Base-by-base conservation (phyloP, 345 rosid species). In the Populus tremula region DNA sequence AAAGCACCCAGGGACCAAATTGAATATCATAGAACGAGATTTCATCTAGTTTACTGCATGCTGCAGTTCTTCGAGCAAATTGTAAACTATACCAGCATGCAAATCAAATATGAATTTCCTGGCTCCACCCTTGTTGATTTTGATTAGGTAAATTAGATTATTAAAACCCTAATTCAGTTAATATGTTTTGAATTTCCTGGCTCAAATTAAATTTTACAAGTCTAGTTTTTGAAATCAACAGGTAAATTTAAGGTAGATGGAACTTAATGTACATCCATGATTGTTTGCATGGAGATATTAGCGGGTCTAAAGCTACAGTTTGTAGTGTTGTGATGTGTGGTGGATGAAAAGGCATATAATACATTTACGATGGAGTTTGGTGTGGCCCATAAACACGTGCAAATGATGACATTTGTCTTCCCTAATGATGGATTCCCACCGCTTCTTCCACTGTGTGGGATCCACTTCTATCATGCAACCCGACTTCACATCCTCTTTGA, bases 371-470 rank as follows among this genome's bases (percentile, higher is more conserved):
- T 59, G 64, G 64, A 59, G 64, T 59, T 10, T 59, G 27, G 64
- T 10, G 64, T 70, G 88, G 87, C 76, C 90, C 89, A 80, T 70
- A 66, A 82, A 88, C 93, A 88, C 89, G 91, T 88, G 91, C 87
- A 80, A 86, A 86, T 89, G 89, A 89, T 88, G 85, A 53, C 82
- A 75, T 36, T 56, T 81, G 87, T 89, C 83, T 82, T 85, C 39
- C 72, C 73, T 80, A 85, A 89, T 86, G 89, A 89, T 89, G 88
- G 82, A 81, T 83, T 88, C 82, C 85, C 91, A 89, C 91, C 91
- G 90, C 76, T 86, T 84, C 85, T 73, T 85, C 89, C 93, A 88
- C 91, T 83, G 88, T 83, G 87, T 86, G 88, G 92, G 90, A 31
- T 72, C 87, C 87, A 82, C 86, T 75, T 39, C 39, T 73, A 79